phyloP scores from a whole-genome alignment of 345 rosid genomes.

The Lepidium africanum region DNA sequence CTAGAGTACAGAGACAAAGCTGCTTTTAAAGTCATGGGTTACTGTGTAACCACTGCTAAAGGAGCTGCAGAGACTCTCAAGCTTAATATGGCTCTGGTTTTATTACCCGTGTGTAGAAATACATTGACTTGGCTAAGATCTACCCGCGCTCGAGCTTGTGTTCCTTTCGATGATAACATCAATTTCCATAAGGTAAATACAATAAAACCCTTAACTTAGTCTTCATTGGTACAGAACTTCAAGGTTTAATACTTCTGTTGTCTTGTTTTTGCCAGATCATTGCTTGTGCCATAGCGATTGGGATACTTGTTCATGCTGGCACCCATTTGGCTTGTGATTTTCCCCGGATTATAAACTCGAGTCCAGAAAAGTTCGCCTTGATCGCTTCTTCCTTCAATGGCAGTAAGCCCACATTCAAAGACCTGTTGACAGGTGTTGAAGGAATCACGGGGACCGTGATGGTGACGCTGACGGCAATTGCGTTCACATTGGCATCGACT shows the following conservation, averaged over 20 bases:
- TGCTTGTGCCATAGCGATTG: slow-evolving; percentile 62
- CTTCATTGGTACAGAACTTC: background rate
- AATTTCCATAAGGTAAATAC: slow-evolving; percentile 81
- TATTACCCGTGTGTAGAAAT: slow-evolving; percentile 92
- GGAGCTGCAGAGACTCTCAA: slow-evolving; percentile 98
- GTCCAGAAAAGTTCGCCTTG: slow-evolving; percentile 53
- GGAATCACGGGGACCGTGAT: slow-evolving; percentile 74
- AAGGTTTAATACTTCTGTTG: background rate
- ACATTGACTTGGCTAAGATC: slow-evolving; percentile 90
- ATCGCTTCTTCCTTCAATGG: slow-evolving; percentile 49
- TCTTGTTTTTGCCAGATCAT: slow-evolving; percentile 43
- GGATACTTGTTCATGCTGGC: slow-evolving; percentile 65
- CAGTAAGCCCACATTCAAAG: slow-evolving; percentile 55
- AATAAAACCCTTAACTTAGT: background rate
- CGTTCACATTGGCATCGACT: slow-evolving; percentile 66
- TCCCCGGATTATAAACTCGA: slow-evolving; percentile 51
- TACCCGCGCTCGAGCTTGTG: slow-evolving; percentile 51
- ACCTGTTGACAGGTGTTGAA: slow-evolving; percentile 55
- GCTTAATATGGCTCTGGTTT: slow-evolving; percentile 92
- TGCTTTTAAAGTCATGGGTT: slow-evolving; percentile 80
- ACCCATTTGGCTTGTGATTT: slow-evolving; percentile 78
- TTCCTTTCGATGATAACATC: slow-evolving; percentile 84
- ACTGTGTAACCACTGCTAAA: slow-evolving; percentile 77
- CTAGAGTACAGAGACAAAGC: slow-evolving; percentile 58
- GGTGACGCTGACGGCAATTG: slow-evolving; percentile 59